Base-by-base conservation (phyloP, 805 yeast species). In the Monosporozyma aerobia region DNA sequence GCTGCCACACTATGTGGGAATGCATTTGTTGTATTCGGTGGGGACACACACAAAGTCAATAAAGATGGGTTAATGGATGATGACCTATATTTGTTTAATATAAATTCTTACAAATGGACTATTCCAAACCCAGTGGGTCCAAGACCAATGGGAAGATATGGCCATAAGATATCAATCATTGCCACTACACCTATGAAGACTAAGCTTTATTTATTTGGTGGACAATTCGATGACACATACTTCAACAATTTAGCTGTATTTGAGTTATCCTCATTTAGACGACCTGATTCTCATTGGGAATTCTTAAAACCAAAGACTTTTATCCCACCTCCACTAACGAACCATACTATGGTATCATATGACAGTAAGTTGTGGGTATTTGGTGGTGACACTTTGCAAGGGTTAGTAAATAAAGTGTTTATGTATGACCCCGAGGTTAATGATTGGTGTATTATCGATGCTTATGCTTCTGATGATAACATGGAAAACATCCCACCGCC, bases 11-110 rank as follows among this genome's bases (percentile, higher is more conserved):
- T 92, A 35, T 84, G 95, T 55, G 99, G 98, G 13, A 92, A 90
- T 64, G 98, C 98, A 1, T 94, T 85, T 63, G 90, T 94, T 46
- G 81, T 94, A 13, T 92, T 88, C 69, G 99, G 98, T 37, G 99
- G 99, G 62, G 99, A 94, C 66, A 94, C 98, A 1, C 86, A 83
- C 41, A 78, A 79, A 59, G 85, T 82, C 49, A 84, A 90, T 37
- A 89, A 85, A 63, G 78, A 78, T 48, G 89, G 89, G 5, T 81
- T 80, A 53, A 83, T 95, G 58, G 99, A 94, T 70, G 90, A 92
- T 69, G 88, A 87, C 64, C 73, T 94, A 55, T 94, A 94, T 68
- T 77, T 94, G 61, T 85, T 94, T 73, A 86, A 87, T 68, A 84
- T 86, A 56, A 81, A 84, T 49, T 81, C 90, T 1, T 73, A 80